Percentiles rank a stretch among this genome's conserved stretches.
phyloP scores from a whole-genome alignment of 495 filamentous ascomycete species.

The Astrocystis sublimbata region DNA sequence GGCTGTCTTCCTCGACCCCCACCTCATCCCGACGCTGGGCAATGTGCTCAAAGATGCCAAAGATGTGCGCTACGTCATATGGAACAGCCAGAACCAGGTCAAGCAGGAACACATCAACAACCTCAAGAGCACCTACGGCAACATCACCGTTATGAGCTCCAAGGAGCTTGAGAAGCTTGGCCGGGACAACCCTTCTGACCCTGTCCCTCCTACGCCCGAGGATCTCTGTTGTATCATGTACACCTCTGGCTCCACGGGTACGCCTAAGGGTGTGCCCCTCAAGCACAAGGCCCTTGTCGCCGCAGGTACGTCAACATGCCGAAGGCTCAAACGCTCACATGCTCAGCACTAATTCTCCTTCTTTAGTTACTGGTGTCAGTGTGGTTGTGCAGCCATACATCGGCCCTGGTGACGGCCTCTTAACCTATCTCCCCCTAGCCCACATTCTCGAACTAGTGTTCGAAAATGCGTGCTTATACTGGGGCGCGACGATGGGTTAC shows the following conservation, averaged over 20 bases:
- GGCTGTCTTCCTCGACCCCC: conserved; percentile 87
- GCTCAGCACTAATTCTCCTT: conserved; percentile 16
- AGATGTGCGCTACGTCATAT: conserved; percentile 80
- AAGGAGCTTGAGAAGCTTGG: conserved; percentile 83
- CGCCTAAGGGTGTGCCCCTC: conserved; percentile 92
- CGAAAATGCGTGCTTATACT: conserved; percentile 87
- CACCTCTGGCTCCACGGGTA: conserved; percentile 95
- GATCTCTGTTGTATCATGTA: conserved; percentile 99
- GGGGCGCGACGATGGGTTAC: conserved; percentile 97
- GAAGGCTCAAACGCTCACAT: not conserved
- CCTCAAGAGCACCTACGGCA: conserved; percentile 67
- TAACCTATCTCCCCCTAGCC: conserved; percentile 91
- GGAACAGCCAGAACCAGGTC: conserved; percentile 76
- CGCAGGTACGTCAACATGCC: conserved; percentile 60
- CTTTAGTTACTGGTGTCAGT: conserved; percentile 79
- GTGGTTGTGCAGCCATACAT: conserved; percentile 83
- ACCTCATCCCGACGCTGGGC: conserved; percentile 75
- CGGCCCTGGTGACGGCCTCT: conserved; percentile 78
- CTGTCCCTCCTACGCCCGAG: conserved; percentile 75
- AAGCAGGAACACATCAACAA: conserved; percentile 79
- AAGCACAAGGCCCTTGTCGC: conserved; percentile 89
- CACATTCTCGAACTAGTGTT: conserved; percentile 99
- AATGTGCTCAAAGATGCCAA: conserved; percentile 80
- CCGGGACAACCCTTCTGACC: conserved; percentile 77
- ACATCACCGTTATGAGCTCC: conserved; percentile 76